A percentile compares a stretch with the other conserved stretches of the same genome.
Conservation (phyloP, 441 rosid species). For the Macaranga tanarius region DNA sequence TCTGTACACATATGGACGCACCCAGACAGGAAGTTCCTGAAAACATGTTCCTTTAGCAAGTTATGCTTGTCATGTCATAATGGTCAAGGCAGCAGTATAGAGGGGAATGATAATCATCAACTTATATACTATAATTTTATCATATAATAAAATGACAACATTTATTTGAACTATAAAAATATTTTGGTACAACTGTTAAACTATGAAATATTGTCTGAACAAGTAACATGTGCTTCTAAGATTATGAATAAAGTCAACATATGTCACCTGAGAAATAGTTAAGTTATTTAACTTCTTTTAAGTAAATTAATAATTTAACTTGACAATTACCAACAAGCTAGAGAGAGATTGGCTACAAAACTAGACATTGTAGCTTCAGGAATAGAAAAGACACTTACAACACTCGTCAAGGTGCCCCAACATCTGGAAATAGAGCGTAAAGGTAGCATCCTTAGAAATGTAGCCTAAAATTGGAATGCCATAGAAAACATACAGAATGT, state of each 20-base stretch:
- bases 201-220: slow-evolving; percentile 9
- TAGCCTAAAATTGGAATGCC: slow-evolving; percentile 49
- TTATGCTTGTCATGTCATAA: neutral
- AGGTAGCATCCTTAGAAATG: slow-evolving; percentile 72
- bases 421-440: slow-evolving; percentile 80
- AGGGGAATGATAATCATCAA: neutral
- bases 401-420: slow-evolving; percentile 70
- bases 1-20: slow-evolving; percentile 78
- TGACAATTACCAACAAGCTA: neutral
- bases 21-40: slow-evolving; percentile 83
- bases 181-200: neutral
- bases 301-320: neutral
- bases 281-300: neutral
- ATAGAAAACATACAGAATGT: slow-evolving; percentile 18
- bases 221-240: neutral
- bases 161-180: neutral
- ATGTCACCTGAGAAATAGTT: neutral
- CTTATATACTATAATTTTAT: neutral
- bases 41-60: slow-evolving; percentile 27
- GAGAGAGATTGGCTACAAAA: neutral
- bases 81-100: neutral
- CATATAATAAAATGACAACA: neutral
- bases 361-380: neutral
- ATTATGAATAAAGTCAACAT: neutral
- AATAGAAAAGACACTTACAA: slow-evolving; percentile 50